These are phyloP conservation scores for Phytopythium sindhum DNA, from an alignment of 352 stramenopile genomes.

Conservation along the genomic window DNA sequence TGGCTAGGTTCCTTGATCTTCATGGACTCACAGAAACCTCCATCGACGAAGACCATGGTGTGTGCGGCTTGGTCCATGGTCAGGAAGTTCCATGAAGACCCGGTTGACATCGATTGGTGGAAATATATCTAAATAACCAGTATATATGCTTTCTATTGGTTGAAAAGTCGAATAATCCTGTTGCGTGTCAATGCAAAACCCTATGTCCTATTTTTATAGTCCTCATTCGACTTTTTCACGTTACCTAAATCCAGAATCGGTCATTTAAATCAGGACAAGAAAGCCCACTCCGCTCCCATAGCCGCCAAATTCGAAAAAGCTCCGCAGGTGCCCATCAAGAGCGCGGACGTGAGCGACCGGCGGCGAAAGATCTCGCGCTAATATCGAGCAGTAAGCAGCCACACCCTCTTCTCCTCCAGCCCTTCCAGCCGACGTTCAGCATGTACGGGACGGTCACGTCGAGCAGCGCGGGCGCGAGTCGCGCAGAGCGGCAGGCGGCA, in stretches of 20 bases:
- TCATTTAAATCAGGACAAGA: background rate
- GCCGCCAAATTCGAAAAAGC: slow-evolving; percentile 6
- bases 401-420: background rate
- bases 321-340: background rate
- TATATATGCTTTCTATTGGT: background rate
- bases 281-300: background rate
- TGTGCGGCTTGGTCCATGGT: too few species aligned
- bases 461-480: slow-evolving; percentile 17
- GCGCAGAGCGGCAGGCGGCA: slow-evolving; percentile 14
- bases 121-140: too few species aligned
- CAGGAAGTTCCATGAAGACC: too few species aligned
- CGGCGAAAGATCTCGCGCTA: background rate
- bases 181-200: slow-evolving; percentile 4
- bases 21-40: too few species aligned
- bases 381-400: background rate
- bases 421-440: background rate
- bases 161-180: background rate
- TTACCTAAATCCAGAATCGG: background rate
- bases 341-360: background rate
- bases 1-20: too few species aligned
- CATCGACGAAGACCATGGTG: too few species aligned
- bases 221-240: background rate
- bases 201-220: background rate
- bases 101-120: too few species aligned
- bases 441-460: slow-evolving; percentile 58